Conservation (phyloP, 176 grass and related monocot species). For the Oryza glumipatula region DNA sequence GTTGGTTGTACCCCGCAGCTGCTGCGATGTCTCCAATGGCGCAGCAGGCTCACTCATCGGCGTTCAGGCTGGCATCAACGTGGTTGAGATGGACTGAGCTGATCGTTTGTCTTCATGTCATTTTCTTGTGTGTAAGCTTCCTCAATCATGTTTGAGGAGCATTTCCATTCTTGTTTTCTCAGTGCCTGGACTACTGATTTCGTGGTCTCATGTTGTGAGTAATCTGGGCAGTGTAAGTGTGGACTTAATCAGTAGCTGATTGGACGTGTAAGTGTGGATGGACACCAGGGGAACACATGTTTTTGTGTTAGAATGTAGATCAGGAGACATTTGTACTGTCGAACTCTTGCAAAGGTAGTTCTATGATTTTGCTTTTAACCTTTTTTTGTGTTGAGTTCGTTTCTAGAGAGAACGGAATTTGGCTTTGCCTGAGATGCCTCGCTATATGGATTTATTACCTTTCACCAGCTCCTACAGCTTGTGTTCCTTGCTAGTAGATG, state of each 20-base stretch:
- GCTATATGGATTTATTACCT: neutral
- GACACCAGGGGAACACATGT: conserved; percentile 14
- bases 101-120: conserved; percentile 42
- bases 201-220: conserved; percentile 36
- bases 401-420: neutral
- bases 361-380: neutral
- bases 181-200: neutral
- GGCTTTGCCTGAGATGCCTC: neutral
- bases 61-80: conserved; percentile 30
- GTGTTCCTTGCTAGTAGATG: no score
- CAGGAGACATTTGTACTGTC: conserved; percentile 29
- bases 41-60: conserved; percentile 44
- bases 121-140: conserved; percentile 47
- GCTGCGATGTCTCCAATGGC: conserved; percentile 54
- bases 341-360: conserved; percentile 43
- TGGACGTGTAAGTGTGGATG: conserved; percentile 26
- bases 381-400: neutral
- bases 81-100: conserved; percentile 49
- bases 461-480: neutral
- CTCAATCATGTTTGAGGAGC: conserved; percentile 37
- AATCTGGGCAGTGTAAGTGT: conserved; percentile 14
- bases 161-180: neutral
- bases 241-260: conserved; percentile 12
- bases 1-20: conserved; percentile 43
- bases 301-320: conserved; percentile 40